Conservation (phyloP, 192 early-diverging fungal genomes). For the Umbelopsis sp. region DNA sequence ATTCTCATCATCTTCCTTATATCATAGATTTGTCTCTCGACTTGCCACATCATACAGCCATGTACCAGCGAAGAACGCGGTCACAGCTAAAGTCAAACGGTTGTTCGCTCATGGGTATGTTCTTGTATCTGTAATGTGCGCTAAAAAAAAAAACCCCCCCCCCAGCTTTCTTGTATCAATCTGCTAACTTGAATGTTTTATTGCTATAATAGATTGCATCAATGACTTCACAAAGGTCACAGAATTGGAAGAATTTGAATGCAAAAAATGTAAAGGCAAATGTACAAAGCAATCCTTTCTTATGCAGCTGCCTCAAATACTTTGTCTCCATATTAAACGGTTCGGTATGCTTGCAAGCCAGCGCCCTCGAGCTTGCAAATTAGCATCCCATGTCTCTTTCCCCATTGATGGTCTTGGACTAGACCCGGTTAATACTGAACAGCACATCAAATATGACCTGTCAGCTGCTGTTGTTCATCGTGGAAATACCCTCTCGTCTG, state of each 20-base stretch:
- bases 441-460: background rate
- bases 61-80: background rate
- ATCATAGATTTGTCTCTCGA: background rate
- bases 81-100: slow-evolving; percentile 2
- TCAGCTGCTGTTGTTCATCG: slow-evolving; percentile 11
- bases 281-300: slow-evolving; percentile 4
- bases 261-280: slow-evolving; percentile 14
- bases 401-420: background rate
- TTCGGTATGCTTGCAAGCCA: slow-evolving; percentile 1
- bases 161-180: too few relatives aligned
- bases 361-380: background rate
- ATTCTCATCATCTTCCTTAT: background rate
- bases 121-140: too few relatives aligned
- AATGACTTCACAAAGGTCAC: background rate
- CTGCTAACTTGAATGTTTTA: background rate
- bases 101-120: background rate
- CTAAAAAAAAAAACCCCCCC: too few relatives aligned
- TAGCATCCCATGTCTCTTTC: slow-evolving; percentile 1
- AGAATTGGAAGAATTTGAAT: slow-evolving; percentile 11
- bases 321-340: background rate
- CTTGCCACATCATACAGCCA: background rate
- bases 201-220: background rate
- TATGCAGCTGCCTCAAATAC: slow-evolving; percentile 5
- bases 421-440: background rate
- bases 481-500: slow-evolving; percentile 2